Evolutionary conservation across 2,329 filamentous ascomycete species (phyloP), one percentile per base, ranked within the genome.

Genomic region (Blastomyces gilchristii): DNA sequence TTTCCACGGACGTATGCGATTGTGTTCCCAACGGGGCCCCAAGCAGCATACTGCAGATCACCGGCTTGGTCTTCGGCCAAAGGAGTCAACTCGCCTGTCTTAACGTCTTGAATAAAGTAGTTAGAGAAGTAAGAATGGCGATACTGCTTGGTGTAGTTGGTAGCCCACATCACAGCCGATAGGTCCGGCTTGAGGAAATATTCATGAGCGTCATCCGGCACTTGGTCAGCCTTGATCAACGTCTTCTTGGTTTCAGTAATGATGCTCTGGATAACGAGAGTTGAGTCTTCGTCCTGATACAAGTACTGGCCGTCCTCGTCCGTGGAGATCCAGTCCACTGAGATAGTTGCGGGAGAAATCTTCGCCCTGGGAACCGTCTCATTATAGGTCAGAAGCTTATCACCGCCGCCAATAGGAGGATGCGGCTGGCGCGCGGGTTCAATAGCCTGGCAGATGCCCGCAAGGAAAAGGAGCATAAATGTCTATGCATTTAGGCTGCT

Each of bases 1-100:
- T 89, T 89, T 52, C 77, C 84, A 53, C 85, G 83, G 18, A 89
- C 86, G 69, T 88, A 89, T 1, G 84, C 86, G 66, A 89, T 81
- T n/a, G 80, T 74, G 52, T 84, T 79, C 25, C 83, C 82, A 0
- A 71, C 71, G 2, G 85, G 84, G 43, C 83, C 83, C 73, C 87
- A 83, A 63, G 80, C 78, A 2, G 87, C 87, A 67, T 87, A 88
- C 69, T 88, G 86, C 58, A 89, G 85, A 68, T 88, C 85, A 14
- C 84, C 85, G 0, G 72, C 77, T 65, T 87, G 85, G 63, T 84
- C 82, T 0, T 79, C 75, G 0, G 85, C 81, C 0, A 89, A 76
- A 0, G 85, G 80, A 3, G 78, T 77, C 0, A 81, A 76, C 62
- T 81, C 72, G 31, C 84, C 84, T 0, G 80, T 82, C n/a, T 77